Percentiles rank a stretch among this genome's conserved stretches.
Evolutionary conservation across 345 rosid genomes (phyloP).

Genomic region (Eucalyptus sp.): DNA sequence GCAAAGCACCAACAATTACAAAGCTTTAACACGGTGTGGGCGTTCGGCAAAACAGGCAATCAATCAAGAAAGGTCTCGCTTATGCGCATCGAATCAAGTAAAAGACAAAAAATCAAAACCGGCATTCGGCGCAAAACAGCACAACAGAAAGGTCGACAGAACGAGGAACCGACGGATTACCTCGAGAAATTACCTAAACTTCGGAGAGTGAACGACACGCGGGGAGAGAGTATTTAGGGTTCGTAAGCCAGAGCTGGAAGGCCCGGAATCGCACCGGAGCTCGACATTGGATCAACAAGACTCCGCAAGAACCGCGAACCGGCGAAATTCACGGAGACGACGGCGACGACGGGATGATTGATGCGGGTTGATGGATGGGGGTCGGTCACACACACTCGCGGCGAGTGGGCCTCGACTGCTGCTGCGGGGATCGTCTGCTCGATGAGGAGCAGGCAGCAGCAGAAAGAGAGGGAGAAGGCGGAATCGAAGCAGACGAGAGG

Average conservation of each 20-base stretch:
- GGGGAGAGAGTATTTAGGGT: neutral
- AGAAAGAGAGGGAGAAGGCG: neutral
- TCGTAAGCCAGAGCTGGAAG: neutral
- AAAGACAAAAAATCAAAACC: neutral
- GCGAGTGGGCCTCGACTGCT: neutral
- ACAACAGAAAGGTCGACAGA: neutral
- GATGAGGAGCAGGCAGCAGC: neutral
- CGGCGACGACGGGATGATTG: neutral
- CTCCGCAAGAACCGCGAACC: neutral
- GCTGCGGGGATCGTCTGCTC: neutral
- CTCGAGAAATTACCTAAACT: neutral
- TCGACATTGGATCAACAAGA: neutral
- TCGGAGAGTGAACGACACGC: neutral
- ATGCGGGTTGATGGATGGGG: neutral
- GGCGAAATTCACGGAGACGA: neutral
- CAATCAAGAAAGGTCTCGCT: neutral
- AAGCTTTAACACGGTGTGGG: neutral
- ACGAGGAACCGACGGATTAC: neutral
- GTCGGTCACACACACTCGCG: neutral
- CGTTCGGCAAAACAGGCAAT: neutral
- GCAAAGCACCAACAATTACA: neutral
- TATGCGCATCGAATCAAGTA: neutral
- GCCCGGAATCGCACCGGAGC: neutral
- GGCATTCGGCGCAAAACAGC: neutral
- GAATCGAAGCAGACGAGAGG: neutral